A percentile compares a stretch with the other conserved stretches of the same genome.
phyloP scores from a whole-genome alignment of 2,329 filamentous ascomycete species.

The Microsporum audouinii region DNA sequence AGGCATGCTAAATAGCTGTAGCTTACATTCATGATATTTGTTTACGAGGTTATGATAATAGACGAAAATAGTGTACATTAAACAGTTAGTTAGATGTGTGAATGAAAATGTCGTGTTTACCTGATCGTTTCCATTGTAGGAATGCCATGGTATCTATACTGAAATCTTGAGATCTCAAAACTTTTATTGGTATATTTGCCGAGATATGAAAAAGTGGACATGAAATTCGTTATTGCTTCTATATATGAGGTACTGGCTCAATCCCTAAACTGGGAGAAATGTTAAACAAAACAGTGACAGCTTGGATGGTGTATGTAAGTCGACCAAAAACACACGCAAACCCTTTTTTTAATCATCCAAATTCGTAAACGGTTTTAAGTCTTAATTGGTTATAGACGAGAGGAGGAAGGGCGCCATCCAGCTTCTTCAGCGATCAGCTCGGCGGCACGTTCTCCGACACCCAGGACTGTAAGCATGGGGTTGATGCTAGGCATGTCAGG shows the following conservation, averaged over 20 bases:
- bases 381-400: not conserved
- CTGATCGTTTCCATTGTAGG: not conserved
- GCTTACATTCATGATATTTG: not conserved
- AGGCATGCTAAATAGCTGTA: not conserved
- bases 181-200: no score
- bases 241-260: not conserved
- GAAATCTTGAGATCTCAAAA: no score
- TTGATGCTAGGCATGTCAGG: conserved; percentile 79
- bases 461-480: conserved; percentile 81
- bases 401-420: conserved; percentile 43
- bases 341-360: not conserved
- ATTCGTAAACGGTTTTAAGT: not conserved
- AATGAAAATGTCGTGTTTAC: not conserved
- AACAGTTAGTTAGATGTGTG: not conserved
- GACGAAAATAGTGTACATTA: not conserved
- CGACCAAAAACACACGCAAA: not conserved
- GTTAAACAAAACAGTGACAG: not conserved
- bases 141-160: no score
- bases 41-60: not conserved
- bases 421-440: conserved; percentile 70
- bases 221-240: not conserved
- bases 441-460: conserved; percentile 69
- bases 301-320: not conserved
- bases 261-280: not conserved
- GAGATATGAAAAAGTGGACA: not conserved